phyloP scores from a whole-genome alignment of 1,284 basidiomycete species.

The Meira miltonrushii region DNA sequence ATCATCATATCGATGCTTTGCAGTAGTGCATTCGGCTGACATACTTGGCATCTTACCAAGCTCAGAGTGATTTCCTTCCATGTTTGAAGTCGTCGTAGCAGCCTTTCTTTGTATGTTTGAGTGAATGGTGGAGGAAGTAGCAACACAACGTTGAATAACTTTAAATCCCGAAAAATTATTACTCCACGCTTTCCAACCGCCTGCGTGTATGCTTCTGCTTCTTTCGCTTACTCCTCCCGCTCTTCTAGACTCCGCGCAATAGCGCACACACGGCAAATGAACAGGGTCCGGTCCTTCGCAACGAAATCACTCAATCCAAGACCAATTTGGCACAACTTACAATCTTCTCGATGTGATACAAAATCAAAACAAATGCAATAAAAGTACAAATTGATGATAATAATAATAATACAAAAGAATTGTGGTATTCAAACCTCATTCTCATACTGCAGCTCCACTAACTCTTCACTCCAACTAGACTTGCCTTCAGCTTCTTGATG shows the following conservation, averaged over 20 bases:
- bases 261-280: too few species aligned
- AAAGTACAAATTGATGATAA: background rate
- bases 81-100: background rate
- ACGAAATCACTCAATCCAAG: too few species aligned
- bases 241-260: too few species aligned
- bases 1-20: slow-evolving; percentile 81
- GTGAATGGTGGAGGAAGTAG: background rate
- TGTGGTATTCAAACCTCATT: background rate
- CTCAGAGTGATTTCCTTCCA: slow-evolving; percentile 8
- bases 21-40: slow-evolving; percentile 74
- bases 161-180: background rate
- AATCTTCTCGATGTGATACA: background rate
- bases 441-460: background rate
- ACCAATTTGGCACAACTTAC: too few species aligned
- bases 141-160: background rate
- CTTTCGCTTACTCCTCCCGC: too few species aligned
- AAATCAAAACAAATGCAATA: background rate
- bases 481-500: background rate
- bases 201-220: too few species aligned
- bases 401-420: background rate
- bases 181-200: too few species aligned
- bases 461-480: slow-evolving; percentile 1
- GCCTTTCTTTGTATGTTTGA: background rate
- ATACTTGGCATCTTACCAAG: slow-evolving; percentile 54
- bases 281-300: too few species aligned